Base-by-base conservation (phyloP, 805 yeast genomes). In the Hemisphaericaspora nanyangensis region DNA sequence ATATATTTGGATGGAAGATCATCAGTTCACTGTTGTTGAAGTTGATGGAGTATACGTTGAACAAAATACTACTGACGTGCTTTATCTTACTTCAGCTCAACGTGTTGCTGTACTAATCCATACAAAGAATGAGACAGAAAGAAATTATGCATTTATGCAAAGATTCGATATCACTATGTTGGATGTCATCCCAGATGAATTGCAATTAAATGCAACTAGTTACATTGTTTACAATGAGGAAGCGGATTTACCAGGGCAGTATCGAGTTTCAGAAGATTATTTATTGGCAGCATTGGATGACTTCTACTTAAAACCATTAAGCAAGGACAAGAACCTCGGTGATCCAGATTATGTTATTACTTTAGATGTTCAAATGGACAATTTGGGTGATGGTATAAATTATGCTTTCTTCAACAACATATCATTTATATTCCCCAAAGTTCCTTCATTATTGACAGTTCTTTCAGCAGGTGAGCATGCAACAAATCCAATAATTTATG, bases 61-160 rank as follows among this genome's bases (percentile, higher is more conserved):
- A 43, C 85, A 85, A 2, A 65, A 68, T 35, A 65, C 59, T 2
- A 74, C 82, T 3, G 70, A 76, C 19, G 66, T 76, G 56, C 46
- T 83, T 18, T 81, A 82, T 53, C 50, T 85, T 25, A 73, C 90
- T 1, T 86, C 83, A 16, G 96, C 91, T 6, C 96, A 89, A 62
- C 69, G 97, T 54, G 77, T 82, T 55, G 72, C 85, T 29, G 82
- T 87, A 2, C 61, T 86, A 45, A 61, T 88, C 13, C 74, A 71
- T 29, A 74, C 91, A 5, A 79, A 79, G 54, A 38, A 55, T 2
- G 45, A 43, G 25, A 51, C 70, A 13, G 54, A 51, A 6, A 70
- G 64, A 43, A 79, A 81, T 51, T 83, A 64, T 54, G 74, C 83
- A 3, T 64, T 85, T 42, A 73, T 81, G 70, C 80, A 79, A 45